Conservation (phyloP, 768 basidiomycete species). For the Kondoa subrosea region DNA sequence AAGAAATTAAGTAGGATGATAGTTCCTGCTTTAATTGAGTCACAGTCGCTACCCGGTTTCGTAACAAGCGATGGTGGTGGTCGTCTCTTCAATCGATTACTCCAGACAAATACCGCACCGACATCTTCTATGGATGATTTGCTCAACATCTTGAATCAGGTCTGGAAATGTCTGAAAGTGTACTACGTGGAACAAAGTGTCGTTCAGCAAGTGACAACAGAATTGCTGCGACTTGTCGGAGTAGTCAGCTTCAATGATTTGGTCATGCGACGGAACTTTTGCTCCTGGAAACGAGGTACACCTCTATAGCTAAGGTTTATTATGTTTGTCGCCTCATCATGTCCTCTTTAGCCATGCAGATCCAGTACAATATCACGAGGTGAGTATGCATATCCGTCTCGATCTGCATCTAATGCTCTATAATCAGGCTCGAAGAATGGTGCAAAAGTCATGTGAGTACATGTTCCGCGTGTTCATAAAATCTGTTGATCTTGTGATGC, state of each 20-base stretch:
- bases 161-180: conserved; percentile 94
- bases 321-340: conserved; percentile 6
- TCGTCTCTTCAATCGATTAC: conserved; percentile 77
- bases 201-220: conserved; percentile 83
- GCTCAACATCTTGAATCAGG: conserved; percentile 85
- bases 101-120: conserved; percentile 67
- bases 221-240: conserved; percentile 85
- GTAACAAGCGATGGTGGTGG: conserved; percentile 87
- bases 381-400: conserved; percentile 10
- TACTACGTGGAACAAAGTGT: conserved; percentile 97
- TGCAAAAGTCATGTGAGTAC: conserved; percentile 66
- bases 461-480: not conserved
- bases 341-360: conserved; percentile 81
- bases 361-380: conserved; percentile 90
- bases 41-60: conserved; percentile 92
- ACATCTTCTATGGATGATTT: conserved; percentile 99
- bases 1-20: conserved; percentile 93
- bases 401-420: not conserved
- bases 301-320: conserved; percentile 26
- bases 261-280: conserved; percentile 95
- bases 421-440: conserved; percentile 68
- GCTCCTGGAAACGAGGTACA: conserved; percentile 97
- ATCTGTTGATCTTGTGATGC: not conserved
- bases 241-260: conserved; percentile 97
- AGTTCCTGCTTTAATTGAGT: conserved; percentile 94